Conservation (phyloP, 495 filamentous ascomycete species). For the Hypoxylon trugodes region DNA sequence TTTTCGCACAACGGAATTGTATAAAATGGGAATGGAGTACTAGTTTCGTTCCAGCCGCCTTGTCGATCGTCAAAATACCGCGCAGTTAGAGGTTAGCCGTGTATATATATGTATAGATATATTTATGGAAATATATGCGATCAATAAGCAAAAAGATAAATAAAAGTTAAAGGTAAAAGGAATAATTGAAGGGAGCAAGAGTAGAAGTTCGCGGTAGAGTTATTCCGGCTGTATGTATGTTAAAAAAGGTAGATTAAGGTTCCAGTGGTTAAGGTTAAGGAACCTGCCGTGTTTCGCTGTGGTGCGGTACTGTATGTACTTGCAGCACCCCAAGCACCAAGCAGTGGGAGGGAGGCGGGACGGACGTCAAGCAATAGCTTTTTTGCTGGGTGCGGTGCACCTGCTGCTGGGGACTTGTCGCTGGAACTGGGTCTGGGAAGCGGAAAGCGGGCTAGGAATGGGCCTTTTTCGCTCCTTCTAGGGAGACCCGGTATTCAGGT, state of each 20-base stretch:
- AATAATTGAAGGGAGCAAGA: neutral
- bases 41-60: too few relatives aligned
- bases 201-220: slow-evolving; percentile 11
- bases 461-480: slow-evolving; percentile 22
- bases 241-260: too few relatives aligned
- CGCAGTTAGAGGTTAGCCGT: too few relatives aligned
- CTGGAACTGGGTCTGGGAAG: too few relatives aligned
- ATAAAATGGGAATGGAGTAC: too few relatives aligned
- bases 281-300: slow-evolving; percentile 19
- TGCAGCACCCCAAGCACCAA: neutral
- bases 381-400: too few relatives aligned
- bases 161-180: slow-evolving; percentile 20
- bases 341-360: slow-evolving; percentile 20
- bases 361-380: slow-evolving; percentile 17
- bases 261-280: slow-evolving; percentile 39
- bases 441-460: slow-evolving; percentile 24
- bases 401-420: too few relatives aligned
- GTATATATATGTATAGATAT: neutral
- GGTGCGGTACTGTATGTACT: slow-evolving; percentile 10
- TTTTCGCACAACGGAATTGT: slow-evolving; percentile 6
- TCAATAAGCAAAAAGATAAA: too few relatives aligned
- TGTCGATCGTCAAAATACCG: too few relatives aligned
- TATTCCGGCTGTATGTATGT: slow-evolving; percentile 9
- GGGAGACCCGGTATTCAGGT: slow-evolving; percentile 42
- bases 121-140: neutral